A percentile compares a stretch with the other conserved stretches of the same genome.
phyloP scores from a whole-genome alignment of 768 basidiomycete species.

The Xerocomus potaroensis region DNA sequence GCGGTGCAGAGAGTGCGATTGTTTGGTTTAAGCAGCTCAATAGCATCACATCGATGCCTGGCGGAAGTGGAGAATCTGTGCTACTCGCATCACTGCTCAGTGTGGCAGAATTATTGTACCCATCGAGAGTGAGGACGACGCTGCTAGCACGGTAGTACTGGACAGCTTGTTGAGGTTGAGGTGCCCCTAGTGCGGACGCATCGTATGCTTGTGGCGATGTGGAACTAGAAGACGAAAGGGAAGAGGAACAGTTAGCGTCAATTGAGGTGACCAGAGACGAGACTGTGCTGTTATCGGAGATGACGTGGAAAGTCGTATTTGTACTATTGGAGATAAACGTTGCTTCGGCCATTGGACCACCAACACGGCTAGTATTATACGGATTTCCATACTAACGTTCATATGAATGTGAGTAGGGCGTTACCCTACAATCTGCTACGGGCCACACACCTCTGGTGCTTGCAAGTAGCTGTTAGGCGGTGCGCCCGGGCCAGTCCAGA shows the following conservation, averaged over 20 bases:
- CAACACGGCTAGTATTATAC: slow-evolving; percentile 45
- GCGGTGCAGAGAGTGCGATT: slow-evolving; percentile 54
- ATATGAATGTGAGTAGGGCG: slow-evolving; percentile 4
- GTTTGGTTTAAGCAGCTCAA: slow-evolving; percentile 60
- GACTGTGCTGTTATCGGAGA: slow-evolving; percentile 48
- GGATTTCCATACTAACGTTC: slow-evolving; percentile 41
- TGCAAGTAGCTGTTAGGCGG: slow-evolving; percentile 32
- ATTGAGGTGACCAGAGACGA: slow-evolving; percentile 41
- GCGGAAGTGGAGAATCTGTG: slow-evolving; percentile 49
- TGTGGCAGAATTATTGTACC: slow-evolving; percentile 61
- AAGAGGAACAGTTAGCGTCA: slow-evolving; percentile 39
- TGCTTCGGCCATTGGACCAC: slow-evolving; percentile 39
- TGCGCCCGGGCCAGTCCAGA: slow-evolving; percentile 38
- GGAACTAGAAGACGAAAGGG: slow-evolving; percentile 31
- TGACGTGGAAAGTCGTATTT: slow-evolving; percentile 41
- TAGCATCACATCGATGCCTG: slow-evolving; percentile 44
- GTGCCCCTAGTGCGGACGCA: slow-evolving; percentile 21
- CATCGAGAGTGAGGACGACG: slow-evolving; percentile 56
- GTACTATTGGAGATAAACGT: slow-evolving; percentile 38
- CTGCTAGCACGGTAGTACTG: slow-evolving; percentile 70
- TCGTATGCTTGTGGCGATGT: slow-evolving; percentile 33
- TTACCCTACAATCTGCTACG: background rate
- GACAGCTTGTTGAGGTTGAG: slow-evolving; percentile 50
- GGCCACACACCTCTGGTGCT: slow-evolving; percentile 37
- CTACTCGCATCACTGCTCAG: slow-evolving; percentile 37